These are phyloP conservation scores for Rhodotorula sp. DNA, from an alignment of 1,284 basidiomycete genomes.

Conservation along the genomic window DNA sequence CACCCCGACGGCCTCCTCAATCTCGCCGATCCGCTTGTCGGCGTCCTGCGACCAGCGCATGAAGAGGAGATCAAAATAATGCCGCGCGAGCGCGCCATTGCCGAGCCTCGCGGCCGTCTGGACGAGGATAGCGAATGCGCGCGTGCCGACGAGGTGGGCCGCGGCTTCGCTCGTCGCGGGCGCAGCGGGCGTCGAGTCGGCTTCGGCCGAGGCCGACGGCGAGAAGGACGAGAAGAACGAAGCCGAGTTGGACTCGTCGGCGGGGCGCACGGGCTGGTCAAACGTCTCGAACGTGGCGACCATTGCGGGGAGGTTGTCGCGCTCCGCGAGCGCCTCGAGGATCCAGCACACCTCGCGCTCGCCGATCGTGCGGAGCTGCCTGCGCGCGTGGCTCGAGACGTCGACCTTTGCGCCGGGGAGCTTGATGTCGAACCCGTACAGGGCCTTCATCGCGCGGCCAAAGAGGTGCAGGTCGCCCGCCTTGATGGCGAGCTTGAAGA, in stretches of 20 bases:
- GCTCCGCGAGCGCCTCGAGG: conserved; percentile 27
- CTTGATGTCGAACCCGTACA: conserved; percentile 37
- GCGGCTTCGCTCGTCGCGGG: conserved; percentile 2
- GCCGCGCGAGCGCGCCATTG: conserved; percentile 18
- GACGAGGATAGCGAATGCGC: conserved; percentile 29
- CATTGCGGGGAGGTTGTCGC: conserved; percentile 32
- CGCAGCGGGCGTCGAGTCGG: neutral
- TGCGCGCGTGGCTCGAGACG: neutral
- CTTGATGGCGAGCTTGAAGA: conserved; percentile 28
- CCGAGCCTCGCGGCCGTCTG: conserved; percentile 21
- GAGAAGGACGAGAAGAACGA: conserved; percentile 24
- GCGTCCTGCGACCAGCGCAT: conserved; percentile 23
- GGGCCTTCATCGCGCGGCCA: conserved; percentile 18
- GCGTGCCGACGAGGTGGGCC: conserved; percentile 34
- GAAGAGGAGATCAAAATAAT: conserved; percentile 39
- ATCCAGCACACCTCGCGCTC: conserved; percentile 29
- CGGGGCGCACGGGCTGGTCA: conserved; percentile 14
- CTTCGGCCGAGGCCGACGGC: conserved; percentile 13
- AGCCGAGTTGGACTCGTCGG: neutral
- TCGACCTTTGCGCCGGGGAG: conserved; percentile 31
- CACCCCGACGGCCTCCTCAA: conserved; percentile 24
- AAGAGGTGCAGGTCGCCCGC: conserved; percentile 28
- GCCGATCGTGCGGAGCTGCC: conserved; percentile 13
- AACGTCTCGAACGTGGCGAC: conserved; percentile 38
- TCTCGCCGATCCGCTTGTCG: conserved; percentile 5